Base-by-base conservation (phyloP, 805 yeast species). In the Yamadazyma sp. region DNA sequence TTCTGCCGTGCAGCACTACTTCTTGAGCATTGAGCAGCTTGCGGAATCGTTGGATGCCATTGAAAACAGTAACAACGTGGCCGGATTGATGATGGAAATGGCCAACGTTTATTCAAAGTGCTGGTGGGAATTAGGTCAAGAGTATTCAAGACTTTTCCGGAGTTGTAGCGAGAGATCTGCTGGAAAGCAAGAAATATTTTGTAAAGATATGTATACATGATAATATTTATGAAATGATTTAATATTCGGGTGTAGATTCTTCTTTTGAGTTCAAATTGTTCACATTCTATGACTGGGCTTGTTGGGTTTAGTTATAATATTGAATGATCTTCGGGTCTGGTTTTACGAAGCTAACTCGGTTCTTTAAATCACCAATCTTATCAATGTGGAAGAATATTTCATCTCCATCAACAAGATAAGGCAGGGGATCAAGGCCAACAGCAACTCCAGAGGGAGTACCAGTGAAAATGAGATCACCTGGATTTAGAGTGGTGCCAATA, bases 391-490 rank as follows among this genome's bases (percentile, higher is more conserved):
- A 61, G 35, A 60, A 68, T 11, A 70, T 67, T 2, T 53, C 57
- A 45, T 75, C 79, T 7, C 71, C 73, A 44, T 75, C 52, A 37
- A 55, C 50, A 21, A 75, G 55, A 66, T 70, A 75, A 20, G 60
- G 67, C 13, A 69, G 69, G 46, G 62, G 54, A 4, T 24, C 30
- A 17, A 33, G 30, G 9, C 79, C 79, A 52, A 66, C 58, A 5
- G 77, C 81, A 7, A 72, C 78, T 17, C 81, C 81, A 12, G 68
- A 55, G 7, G 81, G 81, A 5, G 82, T 77, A 4, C 82, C 82
- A 40, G 78, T 75, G 49, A 73, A 70, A 37, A 77, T 71, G 16
- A 77, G 43, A 47, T 73, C 78, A 28, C 82, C 82, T 1, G 79
- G 78, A 33, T 57, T 52, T 24, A 77, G 60, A 0, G 81, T 77